phyloP scores from a whole-genome alignment of 257 asterid species.

The Solanum chiquidenum region DNA sequence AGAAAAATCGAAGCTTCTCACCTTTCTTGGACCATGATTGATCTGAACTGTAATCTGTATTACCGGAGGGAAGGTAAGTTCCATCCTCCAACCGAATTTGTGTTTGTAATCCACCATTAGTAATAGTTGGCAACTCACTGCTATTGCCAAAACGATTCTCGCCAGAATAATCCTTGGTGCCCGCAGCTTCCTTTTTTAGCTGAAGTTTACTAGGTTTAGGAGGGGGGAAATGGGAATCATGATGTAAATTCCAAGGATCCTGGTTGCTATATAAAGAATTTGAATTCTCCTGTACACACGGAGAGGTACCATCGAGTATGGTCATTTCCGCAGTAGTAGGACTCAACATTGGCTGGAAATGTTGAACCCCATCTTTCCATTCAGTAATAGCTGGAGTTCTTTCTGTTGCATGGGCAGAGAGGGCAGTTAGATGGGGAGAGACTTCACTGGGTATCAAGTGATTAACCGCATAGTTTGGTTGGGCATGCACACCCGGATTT shows the following conservation, averaged over 20 bases:
- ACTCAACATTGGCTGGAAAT: slow-evolving; percentile 29
- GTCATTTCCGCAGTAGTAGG: slow-evolving; percentile 30
- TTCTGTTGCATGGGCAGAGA: slow-evolving; percentile 28
- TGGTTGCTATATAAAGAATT: slow-evolving; percentile 57
- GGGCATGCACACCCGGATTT: slow-evolving; percentile 20
- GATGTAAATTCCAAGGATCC: slow-evolving; percentile 73
- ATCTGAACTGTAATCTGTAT: slow-evolving; percentile 31
- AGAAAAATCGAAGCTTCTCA: slow-evolving; percentile 1
- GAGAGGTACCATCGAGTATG: slow-evolving; percentile 16
- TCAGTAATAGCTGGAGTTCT: slow-evolving; percentile 25
- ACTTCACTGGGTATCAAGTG: slow-evolving; percentile 20
- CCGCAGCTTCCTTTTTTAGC: slow-evolving; percentile 44
- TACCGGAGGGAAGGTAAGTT: slow-evolving; percentile 27
- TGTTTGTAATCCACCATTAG: slow-evolving; percentile 18
- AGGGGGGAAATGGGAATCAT: slow-evolving; percentile 65
- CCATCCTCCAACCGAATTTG: slow-evolving; percentile 33
- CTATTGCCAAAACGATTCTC: slow-evolving; percentile 18
- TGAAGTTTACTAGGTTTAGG: slow-evolving; percentile 68
- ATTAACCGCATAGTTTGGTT: slow-evolving; percentile 21
- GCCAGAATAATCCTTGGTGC: slow-evolving; percentile 28
- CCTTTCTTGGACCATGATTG: slow-evolving; percentile 48
- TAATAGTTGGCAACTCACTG: slow-evolving; percentile 21
- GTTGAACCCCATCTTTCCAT: slow-evolving; percentile 34
- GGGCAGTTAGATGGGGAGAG: slow-evolving; percentile 10
- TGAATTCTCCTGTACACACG: slow-evolving; percentile 34